Evolutionary conservation across 768 basidiomycete genomes (phyloP).

Genomic region (Kwoniella heveanensis): DNA sequence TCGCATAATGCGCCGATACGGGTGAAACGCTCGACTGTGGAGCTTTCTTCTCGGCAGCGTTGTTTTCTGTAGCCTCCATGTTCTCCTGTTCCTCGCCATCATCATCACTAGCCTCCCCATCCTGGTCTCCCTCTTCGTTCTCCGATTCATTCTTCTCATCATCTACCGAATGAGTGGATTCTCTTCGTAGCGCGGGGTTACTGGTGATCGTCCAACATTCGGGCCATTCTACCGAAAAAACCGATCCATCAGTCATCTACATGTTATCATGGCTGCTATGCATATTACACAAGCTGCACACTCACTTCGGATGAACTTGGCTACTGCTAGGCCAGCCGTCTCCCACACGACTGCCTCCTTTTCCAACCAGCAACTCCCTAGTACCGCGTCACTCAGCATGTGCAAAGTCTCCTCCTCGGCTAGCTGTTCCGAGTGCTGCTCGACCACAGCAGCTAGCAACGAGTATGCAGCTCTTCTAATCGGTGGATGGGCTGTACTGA

Average conservation of each 20-base stretch:
- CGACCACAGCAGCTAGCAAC: conserved; percentile 61
- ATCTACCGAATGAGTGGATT: conserved; percentile 2
- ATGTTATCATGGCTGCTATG: background rate
- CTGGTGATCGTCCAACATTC: conserved; percentile 64
- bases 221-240: conserved; percentile 62
- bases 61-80: conserved; percentile 34
- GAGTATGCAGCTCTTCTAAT: conserved; percentile 74
- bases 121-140: conserved; percentile 19
- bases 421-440: conserved; percentile 60
- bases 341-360: conserved; percentile 69
- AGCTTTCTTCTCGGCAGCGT: background rate
- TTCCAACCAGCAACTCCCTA: conserved; percentile 63
- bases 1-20: conserved; percentile 61
- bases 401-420: conserved; percentile 55
- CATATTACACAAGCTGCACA: conserved; percentile 7
- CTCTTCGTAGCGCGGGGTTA: background rate
- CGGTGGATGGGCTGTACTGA: conserved; percentile 69
- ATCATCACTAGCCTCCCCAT: conserved; percentile 54
- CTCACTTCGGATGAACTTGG: conserved; percentile 73
- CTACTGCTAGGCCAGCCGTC: conserved; percentile 69
- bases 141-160: conserved; percentile 35
- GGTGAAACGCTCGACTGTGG: conserved; percentile 2
- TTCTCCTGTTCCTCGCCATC: conserved; percentile 58
- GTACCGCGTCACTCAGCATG: conserved; percentile 58
- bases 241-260: background rate